Conservation (phyloP, 306 rosid species). For the Betula pendula region DNA sequence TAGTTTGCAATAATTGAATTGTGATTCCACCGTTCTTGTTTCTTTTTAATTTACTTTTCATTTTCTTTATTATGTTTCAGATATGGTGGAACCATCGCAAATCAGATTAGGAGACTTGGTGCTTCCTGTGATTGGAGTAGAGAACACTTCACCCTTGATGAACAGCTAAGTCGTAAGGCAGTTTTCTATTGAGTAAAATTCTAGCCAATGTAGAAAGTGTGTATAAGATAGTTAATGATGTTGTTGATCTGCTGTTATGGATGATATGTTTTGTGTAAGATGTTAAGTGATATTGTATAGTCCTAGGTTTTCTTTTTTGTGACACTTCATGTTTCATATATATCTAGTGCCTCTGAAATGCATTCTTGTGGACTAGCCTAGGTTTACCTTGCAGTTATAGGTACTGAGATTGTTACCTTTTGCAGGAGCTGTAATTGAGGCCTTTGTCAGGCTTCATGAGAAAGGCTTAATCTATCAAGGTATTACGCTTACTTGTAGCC, state of each 20-base stretch:
- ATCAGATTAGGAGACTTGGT: conserved; percentile 98
- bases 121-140: conserved; percentile 98
- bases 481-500: conserved; percentile 34
- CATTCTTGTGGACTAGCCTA: not conserved
- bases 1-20: conserved; percentile 7
- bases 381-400: conserved; percentile 14
- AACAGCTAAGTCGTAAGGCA: conserved; percentile 98
- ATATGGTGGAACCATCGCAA: conserved; percentile 91
- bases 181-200: conserved; percentile 52
- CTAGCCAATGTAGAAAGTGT: conserved; percentile 24
- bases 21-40: conserved; percentile 13
- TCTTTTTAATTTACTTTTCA: conserved; percentile 10
- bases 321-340: conserved; percentile 3
- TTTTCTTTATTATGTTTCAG: conserved; percentile 40
- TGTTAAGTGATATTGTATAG: conserved; percentile 11
- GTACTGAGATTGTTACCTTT: conserved; percentile 44
- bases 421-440: conserved; percentile 94
- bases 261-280: conserved; percentile 18
- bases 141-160: conserved; percentile 96
- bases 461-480: conserved; percentile 97
- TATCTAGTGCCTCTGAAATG: not conserved
- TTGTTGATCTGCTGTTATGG: not conserved
- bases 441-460: conserved; percentile 93
- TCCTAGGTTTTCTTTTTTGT: not conserved
- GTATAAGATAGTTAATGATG: conserved; percentile 18